Conservation (phyloP, 257 asterid species). For the Handroanthus guayacan region DNA sequence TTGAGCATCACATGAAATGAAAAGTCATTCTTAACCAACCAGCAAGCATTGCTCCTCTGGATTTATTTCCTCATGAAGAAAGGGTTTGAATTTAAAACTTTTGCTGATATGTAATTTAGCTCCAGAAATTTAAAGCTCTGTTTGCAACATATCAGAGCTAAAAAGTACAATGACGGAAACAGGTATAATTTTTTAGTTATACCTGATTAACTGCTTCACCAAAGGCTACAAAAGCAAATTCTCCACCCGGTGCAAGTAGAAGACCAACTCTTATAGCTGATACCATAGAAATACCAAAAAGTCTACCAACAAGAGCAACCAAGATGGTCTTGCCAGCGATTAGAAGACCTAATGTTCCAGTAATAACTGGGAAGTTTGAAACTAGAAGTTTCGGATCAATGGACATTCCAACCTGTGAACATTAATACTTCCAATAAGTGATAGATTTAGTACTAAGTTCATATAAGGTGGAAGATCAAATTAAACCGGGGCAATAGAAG, state of each 20-base stretch:
- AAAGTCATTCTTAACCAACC: constrained; percentile 15
- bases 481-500: constrained; percentile 28
- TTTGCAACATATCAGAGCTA: constrained; percentile 31
- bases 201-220: constrained; percentile 99
- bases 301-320: constrained; percentile 84
- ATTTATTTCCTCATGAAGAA: not conserved
- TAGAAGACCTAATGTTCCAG: constrained; percentile 81
- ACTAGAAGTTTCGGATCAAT: constrained; percentile 96
- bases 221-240: constrained; percentile 98
- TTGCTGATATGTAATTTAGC: constrained; percentile 25
- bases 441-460: not conserved
- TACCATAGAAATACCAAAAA: constrained; percentile 85
- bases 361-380: constrained; percentile 90
- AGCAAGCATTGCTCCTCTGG: constrained; percentile 6
- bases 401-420: constrained; percentile 97
- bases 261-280: constrained; percentile 97
- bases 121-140: constrained; percentile 16
- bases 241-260: constrained; percentile 99
- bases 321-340: constrained; percentile 89
- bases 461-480: constrained; percentile 29
- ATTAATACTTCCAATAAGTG: constrained; percentile 30
- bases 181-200: constrained; percentile 29
- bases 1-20: constrained; percentile 28
- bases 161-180: constrained; percentile 32
- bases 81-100: not conserved